These are phyloP conservation scores for Pseudogymnoascus sp. DNA, from an alignment of 2,329 filamentous ascomycete species.

Conservation along the genomic window DNA sequence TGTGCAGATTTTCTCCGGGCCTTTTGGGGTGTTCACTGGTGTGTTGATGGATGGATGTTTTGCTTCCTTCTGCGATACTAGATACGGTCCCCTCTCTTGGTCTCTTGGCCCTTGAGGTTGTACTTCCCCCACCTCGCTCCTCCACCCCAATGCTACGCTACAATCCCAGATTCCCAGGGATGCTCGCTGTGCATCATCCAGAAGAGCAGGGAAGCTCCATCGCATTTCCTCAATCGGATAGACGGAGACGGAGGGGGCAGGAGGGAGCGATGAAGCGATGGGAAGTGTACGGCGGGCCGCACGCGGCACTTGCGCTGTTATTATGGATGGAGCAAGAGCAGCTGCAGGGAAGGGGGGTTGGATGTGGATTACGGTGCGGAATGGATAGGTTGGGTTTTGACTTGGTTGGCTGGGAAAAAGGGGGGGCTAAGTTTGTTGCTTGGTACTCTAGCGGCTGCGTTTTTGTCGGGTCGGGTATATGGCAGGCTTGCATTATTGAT, in stretches of 20 bases:
- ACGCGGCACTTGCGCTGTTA: not conserved
- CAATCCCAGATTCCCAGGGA: not conserved
- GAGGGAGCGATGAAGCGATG: not conserved
- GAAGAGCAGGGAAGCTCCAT: not conserved
- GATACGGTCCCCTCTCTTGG: not conserved
- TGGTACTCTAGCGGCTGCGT: not conserved
- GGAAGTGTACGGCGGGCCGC: not conserved
- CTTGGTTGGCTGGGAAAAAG: not conserved
- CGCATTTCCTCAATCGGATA: not conserved
- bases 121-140: no score
- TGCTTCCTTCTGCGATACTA: not conserved
- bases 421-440: not conserved
- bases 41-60: not conserved
- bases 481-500: not conserved
- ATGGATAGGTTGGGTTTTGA: not conserved
- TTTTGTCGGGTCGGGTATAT: constrained; percentile 3
- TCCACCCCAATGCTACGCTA: not conserved
- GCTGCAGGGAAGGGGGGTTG: not conserved
- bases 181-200: not conserved
- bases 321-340: not conserved
- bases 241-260: not conserved
- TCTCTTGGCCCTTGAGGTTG: no score
- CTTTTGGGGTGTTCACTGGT: not conserved
- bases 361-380: not conserved
- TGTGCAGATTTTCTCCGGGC: not conserved